Evolutionary conservation across 148 eudicot species (phyloP), one percentile per base, ranked within the genome.

Genomic region (Rhododendron molle): DNA sequence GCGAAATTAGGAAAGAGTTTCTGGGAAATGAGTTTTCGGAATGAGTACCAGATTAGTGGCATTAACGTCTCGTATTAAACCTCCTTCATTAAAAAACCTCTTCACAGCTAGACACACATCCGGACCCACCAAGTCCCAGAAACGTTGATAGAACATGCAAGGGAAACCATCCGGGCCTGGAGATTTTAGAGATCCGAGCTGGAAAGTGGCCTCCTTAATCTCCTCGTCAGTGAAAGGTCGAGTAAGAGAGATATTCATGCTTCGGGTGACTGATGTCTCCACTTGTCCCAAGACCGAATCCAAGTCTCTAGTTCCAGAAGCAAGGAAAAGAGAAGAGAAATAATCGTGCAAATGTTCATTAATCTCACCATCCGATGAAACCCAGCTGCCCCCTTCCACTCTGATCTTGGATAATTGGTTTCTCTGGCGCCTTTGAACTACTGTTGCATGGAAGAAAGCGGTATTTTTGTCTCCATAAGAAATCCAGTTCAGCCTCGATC

Each of bases 261-360:
- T 3, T 0, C 0, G 1, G 0, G 16, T 3, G 0, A 52, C 58
- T 0, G 3, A 3, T 0, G 4, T 0, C 20, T 3, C 4, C 0
- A 52, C n/a, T 11, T 52, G 16, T 2, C 14, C 52, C 9, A 49
- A 49, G 2, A 2, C 52, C 0, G 16, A 13, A 11, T 49, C 14
- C 0, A 52, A 52, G 0, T 60, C 2, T 7, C 26, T 21, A 4
- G 67, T 10, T 7, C 11, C 11, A 7, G 16, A 1, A 5, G 26
- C 10, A 0, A 0, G 20, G n/a, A 60, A 3, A 1, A 28, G 30
- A 11, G 13, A n/a, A 4, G 7, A 2, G 12, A 11, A 28, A 1
- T 8, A 69, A 3, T 69, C 73, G 0, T 5, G 3, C 0, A 71
- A 5, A 1, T 28, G 38, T 0, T 0, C 1, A 13, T 71, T 71